Evolutionary conservation across 495 filamentous ascomycete genomes (phyloP), one percentile per base, ranked within the genome.

Genomic region (Penicillium tannophilum): DNA sequence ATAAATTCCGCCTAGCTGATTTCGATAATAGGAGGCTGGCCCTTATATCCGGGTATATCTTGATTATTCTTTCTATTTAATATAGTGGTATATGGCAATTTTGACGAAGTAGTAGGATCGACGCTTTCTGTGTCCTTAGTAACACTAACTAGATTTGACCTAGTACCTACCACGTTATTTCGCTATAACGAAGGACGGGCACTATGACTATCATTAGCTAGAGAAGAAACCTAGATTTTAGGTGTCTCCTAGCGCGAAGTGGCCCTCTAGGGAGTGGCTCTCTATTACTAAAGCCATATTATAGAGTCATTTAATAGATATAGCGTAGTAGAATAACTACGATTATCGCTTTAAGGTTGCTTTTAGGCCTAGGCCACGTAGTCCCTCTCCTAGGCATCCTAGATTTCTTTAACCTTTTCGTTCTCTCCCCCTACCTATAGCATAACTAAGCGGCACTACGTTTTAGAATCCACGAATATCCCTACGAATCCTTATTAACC

Each of bases 391-490:
- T 39, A 11, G 11, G 8, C 8, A 39, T 39, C 35, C 35, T 11
- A 39, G 14, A 39, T 11, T 39, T 39, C 35, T 39, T 39, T 39
- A 12, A 39, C 11, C 35, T 39, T 39, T 39, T 39, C 35, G 8
- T 39, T 12, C 8, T 3, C 35, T 39, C 35, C 35, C 11, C n/a
- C n/a, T n/a, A 11, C 35, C 35, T 11, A 39, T 39, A 11, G 35
- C 35, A 39, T 11, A 39, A 12, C 35, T 11, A 11, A 11, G 8
- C 8, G 35, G 11, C 8, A 39, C 11, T 12, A n/a, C 7, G 6
- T 23, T 44, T 44, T 6, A n/a, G 42, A 44, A 44, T 44, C 42
- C 42, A 44, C 42, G 42, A 44, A 44, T 19, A 20, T 20, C 42
- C n/a, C n/a, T n/a, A n/a, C n/a, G n/a, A n/a, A n/a, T n/a, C n/a